These are phyloP conservation scores for Mycogone perniciosa DNA, from an alignment of 2,329 filamentous ascomycete species.

Conservation along the genomic window DNA sequence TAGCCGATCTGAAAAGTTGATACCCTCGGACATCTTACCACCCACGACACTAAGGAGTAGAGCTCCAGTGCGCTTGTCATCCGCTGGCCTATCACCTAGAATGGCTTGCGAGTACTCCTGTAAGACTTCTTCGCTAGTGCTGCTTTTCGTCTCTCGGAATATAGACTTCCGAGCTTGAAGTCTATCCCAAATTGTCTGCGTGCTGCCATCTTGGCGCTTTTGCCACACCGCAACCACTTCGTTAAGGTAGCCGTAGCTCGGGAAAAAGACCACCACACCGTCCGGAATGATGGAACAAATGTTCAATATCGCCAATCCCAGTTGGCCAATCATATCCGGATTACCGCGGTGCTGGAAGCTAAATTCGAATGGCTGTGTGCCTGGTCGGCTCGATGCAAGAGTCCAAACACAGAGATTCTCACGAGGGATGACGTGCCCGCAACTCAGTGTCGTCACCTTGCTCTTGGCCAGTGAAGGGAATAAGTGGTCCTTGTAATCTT, in stretches of 20 bases:
- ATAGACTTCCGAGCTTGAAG: conserved; percentile 55
- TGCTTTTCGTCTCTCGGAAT: conserved; percentile 51
- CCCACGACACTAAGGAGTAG: conserved; percentile 86
- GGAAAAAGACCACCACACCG: conserved; percentile 91
- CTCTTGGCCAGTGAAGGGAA: conserved; percentile 64
- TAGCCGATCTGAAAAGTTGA: conserved; percentile 91
- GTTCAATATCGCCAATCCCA: conserved; percentile 67
- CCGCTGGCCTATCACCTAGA: conserved; percentile 34
- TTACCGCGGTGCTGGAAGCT: conserved; percentile 73
- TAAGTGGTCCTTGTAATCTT: conserved; percentile 79
- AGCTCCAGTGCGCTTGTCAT: conserved; percentile 49
- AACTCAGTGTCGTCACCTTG: conserved; percentile 76
- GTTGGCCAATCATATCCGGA: conserved; percentile 61
- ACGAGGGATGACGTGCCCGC: conserved; percentile 85
- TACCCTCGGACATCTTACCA: conserved; percentile 92
- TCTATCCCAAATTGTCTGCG: conserved; percentile 50
- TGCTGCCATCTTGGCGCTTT: conserved; percentile 20
- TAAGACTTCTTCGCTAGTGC: conserved; percentile 63
- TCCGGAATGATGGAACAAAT: conserved; percentile 72
- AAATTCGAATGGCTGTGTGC: conserved; percentile 65
- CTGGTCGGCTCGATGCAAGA: conserved; percentile 42
- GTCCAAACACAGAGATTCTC: conserved; percentile 76
- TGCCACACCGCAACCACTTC: conserved; percentile 63
- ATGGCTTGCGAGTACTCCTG: conserved; percentile 67
- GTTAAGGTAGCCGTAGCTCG: conserved; percentile 86